phyloP scores from a whole-genome alignment of 805 yeast genomes.

The Metschnikowia dekortorum region DNA sequence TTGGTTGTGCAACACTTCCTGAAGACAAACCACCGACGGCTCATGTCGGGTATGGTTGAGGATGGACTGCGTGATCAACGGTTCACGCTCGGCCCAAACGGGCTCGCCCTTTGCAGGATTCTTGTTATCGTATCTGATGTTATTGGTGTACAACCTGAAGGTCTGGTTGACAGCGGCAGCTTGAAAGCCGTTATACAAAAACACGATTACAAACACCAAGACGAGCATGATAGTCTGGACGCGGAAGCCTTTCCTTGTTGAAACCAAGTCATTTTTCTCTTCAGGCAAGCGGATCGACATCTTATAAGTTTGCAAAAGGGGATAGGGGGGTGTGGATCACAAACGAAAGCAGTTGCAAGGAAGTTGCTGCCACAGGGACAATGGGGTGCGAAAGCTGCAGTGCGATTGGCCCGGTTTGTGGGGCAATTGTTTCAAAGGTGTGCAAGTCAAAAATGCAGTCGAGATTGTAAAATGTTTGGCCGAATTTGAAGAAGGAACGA shows the following conservation, averaged over 20 bases:
- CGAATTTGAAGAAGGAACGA: no score
- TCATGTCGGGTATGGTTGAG: conserved; percentile 29
- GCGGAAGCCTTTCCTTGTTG: neutral
- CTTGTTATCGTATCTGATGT: conserved; percentile 42
- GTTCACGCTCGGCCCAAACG: conserved; percentile 42
- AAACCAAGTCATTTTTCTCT: neutral
- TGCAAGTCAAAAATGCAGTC: no score
- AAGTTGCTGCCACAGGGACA: neutral
- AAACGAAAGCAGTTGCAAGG: neutral
- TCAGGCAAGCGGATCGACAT: neutral
- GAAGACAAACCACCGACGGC: conserved; percentile 37
- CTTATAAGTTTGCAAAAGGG: neutral
- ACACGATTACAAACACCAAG: neutral
- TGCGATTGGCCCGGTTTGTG: neutral
- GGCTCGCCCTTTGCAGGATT: conserved; percentile 34
- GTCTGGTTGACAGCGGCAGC: neutral
- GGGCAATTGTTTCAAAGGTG: no score
- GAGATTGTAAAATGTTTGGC: no score
- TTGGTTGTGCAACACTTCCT: conserved; percentile 36
- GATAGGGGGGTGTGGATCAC: neutral
- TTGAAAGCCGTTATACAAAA: neutral
- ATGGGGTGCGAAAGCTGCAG: neutral
- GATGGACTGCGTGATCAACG: conserved; percentile 37
- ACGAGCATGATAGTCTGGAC: neutral
- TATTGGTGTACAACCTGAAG: conserved; percentile 34